Percentiles rank a stretch among this genome's conserved stretches.
Evolutionary conservation across 2,329 filamentous ascomycete species (phyloP).

Genomic region (Colletotrichum abscissum): DNA sequence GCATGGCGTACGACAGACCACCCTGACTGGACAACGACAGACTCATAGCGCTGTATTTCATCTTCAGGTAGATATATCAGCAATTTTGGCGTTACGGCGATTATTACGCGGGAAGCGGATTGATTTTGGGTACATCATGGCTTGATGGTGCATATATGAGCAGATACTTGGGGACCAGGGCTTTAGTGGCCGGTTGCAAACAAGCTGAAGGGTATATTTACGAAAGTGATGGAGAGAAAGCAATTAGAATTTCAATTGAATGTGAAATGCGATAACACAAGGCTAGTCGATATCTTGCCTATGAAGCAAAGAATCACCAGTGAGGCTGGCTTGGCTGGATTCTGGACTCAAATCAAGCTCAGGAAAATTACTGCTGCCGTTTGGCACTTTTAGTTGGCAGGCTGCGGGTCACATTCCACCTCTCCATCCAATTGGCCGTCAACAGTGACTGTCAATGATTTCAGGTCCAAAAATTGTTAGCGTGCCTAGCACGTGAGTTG

Average conservation of each 20-base stretch:
- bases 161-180: background rate
- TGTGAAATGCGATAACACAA: background rate
- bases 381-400: no score
- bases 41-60: background rate
- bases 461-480: background rate
- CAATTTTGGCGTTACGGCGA: slow-evolving; percentile 8
- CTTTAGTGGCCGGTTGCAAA: background rate
- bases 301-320: background rate
- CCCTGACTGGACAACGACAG: slow-evolving; percentile 61
- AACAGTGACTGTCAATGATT: background rate
- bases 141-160: slow-evolving; percentile 30
- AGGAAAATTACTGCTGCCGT: background rate
- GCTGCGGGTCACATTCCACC: background rate
- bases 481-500: slow-evolving; percentile 20
- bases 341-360: background rate
- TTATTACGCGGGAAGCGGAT: background rate
- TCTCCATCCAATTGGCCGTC: background rate
- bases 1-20: slow-evolving; percentile 70
- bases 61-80: no score
- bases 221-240: background rate
- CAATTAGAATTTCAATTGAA: background rate
- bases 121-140: slow-evolving; percentile 24
- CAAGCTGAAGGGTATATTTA: background rate
- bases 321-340: no score
- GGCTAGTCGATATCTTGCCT: background rate